Evolutionary conservation across 2,329 filamentous ascomycete genomes (phyloP).

Genomic region (Phyllosticta ampelicida): DNA sequence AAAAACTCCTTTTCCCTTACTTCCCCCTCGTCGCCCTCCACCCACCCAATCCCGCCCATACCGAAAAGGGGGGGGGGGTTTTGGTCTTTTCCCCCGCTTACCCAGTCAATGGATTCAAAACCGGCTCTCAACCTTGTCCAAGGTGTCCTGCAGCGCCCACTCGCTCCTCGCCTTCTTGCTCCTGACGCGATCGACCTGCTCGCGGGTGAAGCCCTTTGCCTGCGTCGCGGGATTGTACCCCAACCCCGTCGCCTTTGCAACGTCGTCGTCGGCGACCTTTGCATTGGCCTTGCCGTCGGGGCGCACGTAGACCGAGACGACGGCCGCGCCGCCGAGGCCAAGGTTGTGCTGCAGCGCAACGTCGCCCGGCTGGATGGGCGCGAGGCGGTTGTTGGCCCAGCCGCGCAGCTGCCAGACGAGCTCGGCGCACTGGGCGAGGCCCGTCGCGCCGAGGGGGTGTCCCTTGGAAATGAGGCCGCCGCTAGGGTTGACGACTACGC

Average conservation of each 20-base stretch:
- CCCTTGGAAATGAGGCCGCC: conserved; percentile 94
- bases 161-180: conserved; percentile 56
- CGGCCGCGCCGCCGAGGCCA: conserved; percentile 79
- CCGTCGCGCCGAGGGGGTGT: conserved; percentile 85
- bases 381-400: conserved; percentile 83
- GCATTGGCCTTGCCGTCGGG: conserved; percentile 61
- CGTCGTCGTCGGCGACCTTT: conserved; percentile 49
- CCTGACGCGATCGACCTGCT: conserved; percentile 57
- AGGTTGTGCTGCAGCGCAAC: conserved; percentile 85
- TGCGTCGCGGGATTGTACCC: conserved; percentile 89
- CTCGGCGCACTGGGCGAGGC: conserved; percentile 92
- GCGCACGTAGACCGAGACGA: conserved; percentile 80
- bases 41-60: no score
- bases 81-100: background rate
- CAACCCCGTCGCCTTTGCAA: conserved; percentile 56
- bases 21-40: no score
- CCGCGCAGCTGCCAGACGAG: conserved; percentile 90
- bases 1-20: no score
- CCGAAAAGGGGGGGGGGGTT: no score
- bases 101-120: conserved; percentile 42
- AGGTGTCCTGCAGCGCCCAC: conserved; percentile 69
- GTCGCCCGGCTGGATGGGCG: conserved; percentile 47
- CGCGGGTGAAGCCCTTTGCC: conserved; percentile 76
- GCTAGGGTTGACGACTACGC: conserved; percentile 79
- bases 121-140: conserved; percentile 61